Conservation (phyloP, 2,329 filamentous ascomycete genomes). For the Monosporascus sp. region DNA sequence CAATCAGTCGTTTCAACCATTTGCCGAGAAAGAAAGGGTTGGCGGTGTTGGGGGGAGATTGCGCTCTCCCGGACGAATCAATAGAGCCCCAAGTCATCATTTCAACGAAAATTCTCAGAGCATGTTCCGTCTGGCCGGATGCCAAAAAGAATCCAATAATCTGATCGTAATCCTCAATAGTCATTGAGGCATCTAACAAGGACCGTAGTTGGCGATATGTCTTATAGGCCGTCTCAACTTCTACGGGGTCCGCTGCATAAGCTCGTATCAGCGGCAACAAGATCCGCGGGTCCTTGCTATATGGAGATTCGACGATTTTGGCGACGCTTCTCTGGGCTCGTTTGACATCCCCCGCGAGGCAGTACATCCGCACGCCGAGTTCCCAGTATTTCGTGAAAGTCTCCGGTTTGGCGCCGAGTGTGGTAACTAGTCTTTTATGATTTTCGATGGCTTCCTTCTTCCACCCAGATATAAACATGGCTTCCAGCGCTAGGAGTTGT, state of each 20-base stretch:
- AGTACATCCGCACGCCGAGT: slow-evolving; percentile 61
- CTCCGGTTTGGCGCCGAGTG: slow-evolving; percentile 43
- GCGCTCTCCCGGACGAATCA: slow-evolving; percentile 36
- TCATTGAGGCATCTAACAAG: slow-evolving; percentile 54
- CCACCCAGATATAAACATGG: slow-evolving; percentile 59
- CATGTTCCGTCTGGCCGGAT: slow-evolving; percentile 58
- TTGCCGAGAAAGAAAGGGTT: slow-evolving; percentile 84
- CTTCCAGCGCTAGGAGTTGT: slow-evolving; percentile 62
- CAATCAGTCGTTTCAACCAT: slow-evolving; percentile 82
- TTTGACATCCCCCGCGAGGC: slow-evolving; percentile 49
- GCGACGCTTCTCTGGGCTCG: slow-evolving; percentile 53
- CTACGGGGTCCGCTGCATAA: slow-evolving; percentile 49
- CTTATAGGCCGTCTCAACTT: slow-evolving; percentile 56
- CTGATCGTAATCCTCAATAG: slow-evolving; percentile 70
- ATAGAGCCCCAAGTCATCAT: slow-evolving; percentile 69
- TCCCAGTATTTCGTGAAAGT: slow-evolving; percentile 54
- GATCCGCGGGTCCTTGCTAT: slow-evolving; percentile 47
- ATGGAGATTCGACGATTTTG: slow-evolving; percentile 41
- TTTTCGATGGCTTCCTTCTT: slow-evolving; percentile 54
- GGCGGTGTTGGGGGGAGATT: slow-evolving; percentile 43
- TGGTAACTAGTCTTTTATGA: slow-evolving; percentile 54
- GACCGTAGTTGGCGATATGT: slow-evolving; percentile 60
- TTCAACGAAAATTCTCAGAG: slow-evolving; percentile 74
- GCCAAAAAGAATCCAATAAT: slow-evolving; percentile 67
- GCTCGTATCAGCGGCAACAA: slow-evolving; percentile 65